These are phyloP conservation scores for Nothophoma quercina DNA, from an alignment of 2,329 filamentous ascomycete species.

Conservation along the genomic window DNA sequence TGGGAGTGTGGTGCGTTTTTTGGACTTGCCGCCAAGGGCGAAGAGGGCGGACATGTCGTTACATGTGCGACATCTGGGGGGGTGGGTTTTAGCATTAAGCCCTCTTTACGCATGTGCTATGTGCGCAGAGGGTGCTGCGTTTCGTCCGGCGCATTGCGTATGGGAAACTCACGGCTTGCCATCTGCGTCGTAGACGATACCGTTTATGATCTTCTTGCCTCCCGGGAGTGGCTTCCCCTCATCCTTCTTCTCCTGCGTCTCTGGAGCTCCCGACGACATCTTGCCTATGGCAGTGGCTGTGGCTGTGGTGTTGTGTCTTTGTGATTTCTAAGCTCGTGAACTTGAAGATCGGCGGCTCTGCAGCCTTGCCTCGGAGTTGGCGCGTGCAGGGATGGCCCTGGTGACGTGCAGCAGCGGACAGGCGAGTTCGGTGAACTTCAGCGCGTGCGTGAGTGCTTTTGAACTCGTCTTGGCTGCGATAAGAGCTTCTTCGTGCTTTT, in stretches of 20 bases:
- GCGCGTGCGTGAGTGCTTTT: too few species aligned
- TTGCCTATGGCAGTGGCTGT: constrained; percentile 6
- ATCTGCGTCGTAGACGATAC: constrained; percentile 78
- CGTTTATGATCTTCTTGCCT: constrained; percentile 69
- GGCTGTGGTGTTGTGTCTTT: too few species aligned
- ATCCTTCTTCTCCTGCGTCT: constrained; percentile 37
- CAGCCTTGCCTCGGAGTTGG: constrained; percentile 21
- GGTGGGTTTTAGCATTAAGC: constrained; percentile 1
- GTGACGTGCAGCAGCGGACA: constrained; percentile 10
- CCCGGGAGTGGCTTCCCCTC: constrained; percentile 30
- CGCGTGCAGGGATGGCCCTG: constrained; percentile 20
- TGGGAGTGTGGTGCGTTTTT: constrained; percentile 10
- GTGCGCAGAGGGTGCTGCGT: neutral
- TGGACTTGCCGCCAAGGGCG: constrained; percentile 50
- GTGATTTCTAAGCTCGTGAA: constrained; percentile 33
- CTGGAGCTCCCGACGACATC: constrained; percentile 35
- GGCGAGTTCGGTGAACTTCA: constrained; percentile 7
- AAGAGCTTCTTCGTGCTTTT: neutral
- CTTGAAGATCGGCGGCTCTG: constrained; percentile 7
- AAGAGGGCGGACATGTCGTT: constrained; percentile 68
- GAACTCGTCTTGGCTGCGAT: constrained; percentile 12
- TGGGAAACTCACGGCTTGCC: constrained; percentile 76
- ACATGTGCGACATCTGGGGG: constrained; percentile 73
- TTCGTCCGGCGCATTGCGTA: constrained; percentile 25
- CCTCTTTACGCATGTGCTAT: neutral